Conservation (phyloP, 345 rosid genomes). For the Euclidium syriacum region DNA sequence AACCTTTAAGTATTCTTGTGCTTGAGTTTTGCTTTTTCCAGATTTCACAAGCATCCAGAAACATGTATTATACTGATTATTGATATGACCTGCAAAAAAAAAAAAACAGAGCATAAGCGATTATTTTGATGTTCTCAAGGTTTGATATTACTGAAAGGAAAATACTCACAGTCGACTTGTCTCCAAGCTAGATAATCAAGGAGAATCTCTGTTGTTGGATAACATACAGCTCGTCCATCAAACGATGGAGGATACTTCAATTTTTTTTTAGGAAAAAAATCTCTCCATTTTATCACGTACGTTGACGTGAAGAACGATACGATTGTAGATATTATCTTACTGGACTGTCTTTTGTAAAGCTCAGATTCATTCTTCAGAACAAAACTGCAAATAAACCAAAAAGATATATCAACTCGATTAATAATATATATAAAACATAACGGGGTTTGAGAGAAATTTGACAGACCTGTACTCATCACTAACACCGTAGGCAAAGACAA, state of each 20-base stretch:
- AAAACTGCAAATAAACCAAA: conserved; percentile 67
- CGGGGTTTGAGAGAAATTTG: conserved; percentile 8
- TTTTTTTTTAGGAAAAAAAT: conserved; percentile 65
- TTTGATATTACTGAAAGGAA: not conserved
- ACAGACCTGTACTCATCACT: conserved; percentile 88
- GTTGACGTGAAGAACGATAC: conserved; percentile 70
- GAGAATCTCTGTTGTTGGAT: conserved; percentile 73
- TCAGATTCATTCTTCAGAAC: conserved; percentile 60
- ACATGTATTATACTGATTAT: conserved; percentile 91
- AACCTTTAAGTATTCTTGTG: conserved; percentile 75
- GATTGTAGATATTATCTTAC: conserved; percentile 54
- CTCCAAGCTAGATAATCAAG: conserved; percentile 88
- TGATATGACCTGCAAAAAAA: conserved; percentile 70
- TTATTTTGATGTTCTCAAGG: too few species aligned
- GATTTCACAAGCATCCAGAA: conserved; percentile 93
- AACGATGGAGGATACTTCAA: conserved; percentile 70
- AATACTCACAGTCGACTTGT: conserved; percentile 91
- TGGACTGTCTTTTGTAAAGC: conserved; percentile 57
- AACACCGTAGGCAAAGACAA: conserved; percentile 70
- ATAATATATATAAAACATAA: not conserved
- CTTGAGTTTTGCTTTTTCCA: conserved; percentile 68
- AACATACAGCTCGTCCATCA: conserved; percentile 88
- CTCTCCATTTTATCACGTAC: conserved; percentile 66
- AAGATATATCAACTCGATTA: conserved; percentile 13
- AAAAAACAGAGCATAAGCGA: not conserved